Percentiles rank a stretch among this genome's conserved stretches.
Evolutionary conservation across 371 early-diverging fungal genomes (phyloP).

Genomic region (Coemansia sp.): DNA sequence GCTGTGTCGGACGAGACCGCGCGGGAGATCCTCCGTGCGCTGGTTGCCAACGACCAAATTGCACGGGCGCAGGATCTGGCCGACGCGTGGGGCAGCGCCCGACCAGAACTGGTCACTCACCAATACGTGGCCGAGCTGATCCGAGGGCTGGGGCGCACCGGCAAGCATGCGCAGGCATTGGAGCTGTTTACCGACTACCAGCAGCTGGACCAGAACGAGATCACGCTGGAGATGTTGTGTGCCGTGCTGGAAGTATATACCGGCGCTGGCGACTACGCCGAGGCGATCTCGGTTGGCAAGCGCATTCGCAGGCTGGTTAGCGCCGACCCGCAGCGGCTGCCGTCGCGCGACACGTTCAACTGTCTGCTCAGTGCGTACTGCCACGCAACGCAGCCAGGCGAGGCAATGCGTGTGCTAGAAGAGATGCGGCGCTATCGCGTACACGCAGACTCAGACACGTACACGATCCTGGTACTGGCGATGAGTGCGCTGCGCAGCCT

Average conservation of each 20-base stretch:
- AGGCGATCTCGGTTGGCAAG: slow-evolving; percentile 43
- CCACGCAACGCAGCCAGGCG: slow-evolving; percentile 24
- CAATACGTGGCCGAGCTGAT: slow-evolving; percentile 29
- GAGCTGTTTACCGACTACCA: slow-evolving; percentile 31
- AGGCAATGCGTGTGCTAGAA: slow-evolving; percentile 40
- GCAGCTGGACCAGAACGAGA: slow-evolving; percentile 16
- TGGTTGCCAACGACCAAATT: slow-evolving; percentile 23
- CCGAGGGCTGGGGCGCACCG: slow-evolving; percentile 14
- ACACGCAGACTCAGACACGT: slow-evolving; percentile 39
- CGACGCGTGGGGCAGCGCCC: slow-evolving; percentile 17
- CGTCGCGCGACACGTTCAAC: slow-evolving; percentile 24
- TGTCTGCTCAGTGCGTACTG: slow-evolving; percentile 38
- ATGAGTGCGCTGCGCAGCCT: slow-evolving; percentile 44
- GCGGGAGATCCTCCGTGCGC: slow-evolving; percentile 20
- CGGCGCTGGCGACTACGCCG: slow-evolving; percentile 35
- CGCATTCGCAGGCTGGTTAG: slow-evolving; percentile 33
- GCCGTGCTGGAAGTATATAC: slow-evolving; percentile 42
- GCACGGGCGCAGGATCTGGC: slow-evolving; percentile 34
- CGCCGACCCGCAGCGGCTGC: slow-evolving; percentile 3
- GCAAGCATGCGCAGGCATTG: slow-evolving; percentile 25
- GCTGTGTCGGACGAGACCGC: slow-evolving; percentile 22
- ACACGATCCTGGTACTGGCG: slow-evolving; percentile 22
- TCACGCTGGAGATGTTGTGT: slow-evolving; percentile 24
- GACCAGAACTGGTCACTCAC: slow-evolving; percentile 23
- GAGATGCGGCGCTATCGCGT: slow-evolving; percentile 40